Conservation (phyloP, 148 eudicot species). For the Chenopodium berlandieri region DNA sequence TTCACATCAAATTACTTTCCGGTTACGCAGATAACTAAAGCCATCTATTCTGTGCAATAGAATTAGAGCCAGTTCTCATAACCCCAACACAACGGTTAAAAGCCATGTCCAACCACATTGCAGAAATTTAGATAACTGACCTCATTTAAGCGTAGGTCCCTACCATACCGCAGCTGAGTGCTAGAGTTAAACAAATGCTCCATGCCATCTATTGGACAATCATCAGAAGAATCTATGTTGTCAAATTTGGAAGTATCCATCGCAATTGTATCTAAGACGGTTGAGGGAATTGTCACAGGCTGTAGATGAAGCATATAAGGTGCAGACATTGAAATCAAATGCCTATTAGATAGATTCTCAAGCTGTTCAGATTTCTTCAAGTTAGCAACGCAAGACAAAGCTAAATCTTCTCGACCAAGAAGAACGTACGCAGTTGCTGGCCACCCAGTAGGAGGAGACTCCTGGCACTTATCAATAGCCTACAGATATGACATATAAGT, state of each 20-base stretch:
- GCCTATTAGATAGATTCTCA: constrained; percentile 53
- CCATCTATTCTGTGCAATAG: not conserved
- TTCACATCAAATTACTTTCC: not conserved
- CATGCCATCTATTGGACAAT: constrained; percentile 80
- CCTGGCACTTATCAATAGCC: constrained; percentile 94
- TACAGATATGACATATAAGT: constrained; percentile 22
- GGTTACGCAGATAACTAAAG: too few relatives aligned
- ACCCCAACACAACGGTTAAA: not conserved
- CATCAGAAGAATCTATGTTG: constrained; percentile 69
- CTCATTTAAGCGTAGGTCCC: constrained; percentile 97
- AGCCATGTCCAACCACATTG: not conserved
- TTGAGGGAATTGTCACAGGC: constrained; percentile 81
- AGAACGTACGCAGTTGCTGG: constrained; percentile 97
- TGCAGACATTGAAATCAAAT: constrained; percentile 72
- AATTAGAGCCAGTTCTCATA: not conserved
- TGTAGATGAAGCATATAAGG: constrained; percentile 92
- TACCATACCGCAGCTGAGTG: constrained; percentile 83
- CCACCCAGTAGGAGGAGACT: constrained; percentile 95
- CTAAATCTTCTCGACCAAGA: constrained; percentile 97
- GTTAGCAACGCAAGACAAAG: constrained; percentile 56
- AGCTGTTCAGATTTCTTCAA: constrained; percentile 50
- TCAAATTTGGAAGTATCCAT: constrained; percentile 58
- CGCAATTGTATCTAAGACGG: constrained; percentile 62
- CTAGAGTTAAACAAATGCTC: constrained; percentile 92
- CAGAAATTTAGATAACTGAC: constrained; percentile 36